Percentiles rank a stretch among this genome's conserved stretches.
These are phyloP conservation scores for Picea sitchensis DNA, from an alignment of 75 land plant species.

Conservation along the genomic window DNA sequence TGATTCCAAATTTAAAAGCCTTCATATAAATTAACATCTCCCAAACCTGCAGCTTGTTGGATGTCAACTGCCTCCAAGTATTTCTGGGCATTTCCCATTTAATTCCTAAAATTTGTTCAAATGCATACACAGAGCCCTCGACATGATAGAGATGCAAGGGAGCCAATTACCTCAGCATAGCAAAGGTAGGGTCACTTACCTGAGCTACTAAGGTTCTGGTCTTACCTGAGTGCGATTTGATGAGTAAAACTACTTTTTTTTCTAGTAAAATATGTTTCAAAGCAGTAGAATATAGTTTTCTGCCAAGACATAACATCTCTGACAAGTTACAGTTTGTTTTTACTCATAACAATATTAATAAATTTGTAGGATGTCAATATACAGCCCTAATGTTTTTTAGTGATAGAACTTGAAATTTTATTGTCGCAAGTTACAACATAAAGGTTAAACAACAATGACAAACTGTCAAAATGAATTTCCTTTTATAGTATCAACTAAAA, in stretches of 20 bases:
- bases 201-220: too few relatives aligned
- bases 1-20: neutral
- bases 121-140: neutral
- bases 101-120: neutral
- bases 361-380: neutral
- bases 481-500: neutral
- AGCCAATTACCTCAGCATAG: neutral
- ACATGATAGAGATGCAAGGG: neutral
- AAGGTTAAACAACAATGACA: neutral
- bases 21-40: neutral
- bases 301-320: neutral
- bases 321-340: neutral
- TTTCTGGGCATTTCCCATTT: neutral
- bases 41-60: neutral
- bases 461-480: neutral
- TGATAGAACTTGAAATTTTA: neutral
- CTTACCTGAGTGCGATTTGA: neutral
- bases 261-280: neutral
- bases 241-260: neutral
- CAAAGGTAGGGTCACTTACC: too few relatives aligned
- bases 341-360: neutral
- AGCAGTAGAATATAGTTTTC: neutral
- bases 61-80: neutral
- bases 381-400: neutral
- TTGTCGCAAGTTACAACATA: neutral